Percentiles rank a stretch among this genome's conserved stretches.
These are phyloP conservation scores for Russula ochroleuca DNA, from an alignment of 768 basidiomycete genomes.

Conservation along the genomic window DNA sequence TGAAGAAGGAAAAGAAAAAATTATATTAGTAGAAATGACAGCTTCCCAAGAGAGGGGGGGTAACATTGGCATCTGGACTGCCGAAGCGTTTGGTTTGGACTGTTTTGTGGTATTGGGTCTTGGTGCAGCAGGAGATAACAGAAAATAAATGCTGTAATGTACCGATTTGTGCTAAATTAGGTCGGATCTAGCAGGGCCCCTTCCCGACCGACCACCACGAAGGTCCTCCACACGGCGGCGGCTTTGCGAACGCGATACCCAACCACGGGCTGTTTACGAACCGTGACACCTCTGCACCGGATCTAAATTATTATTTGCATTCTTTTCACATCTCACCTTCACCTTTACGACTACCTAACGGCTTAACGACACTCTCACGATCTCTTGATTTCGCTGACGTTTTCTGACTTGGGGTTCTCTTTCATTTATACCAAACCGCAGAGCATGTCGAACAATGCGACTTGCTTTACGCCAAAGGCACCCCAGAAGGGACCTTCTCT, in stretches of 20 bases:
- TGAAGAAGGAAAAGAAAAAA: not conserved
- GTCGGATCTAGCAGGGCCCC: not conserved
- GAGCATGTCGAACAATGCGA: conserved; percentile 28
- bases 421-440: not conserved
- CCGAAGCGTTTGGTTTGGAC: not conserved
- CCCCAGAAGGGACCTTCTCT: conserved; percentile 50
- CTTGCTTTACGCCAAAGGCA: conserved; percentile 40
- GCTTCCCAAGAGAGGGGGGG: not conserved
- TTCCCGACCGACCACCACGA: not conserved
- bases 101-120: not conserved
- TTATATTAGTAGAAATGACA: not conserved
- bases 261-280: not conserved
- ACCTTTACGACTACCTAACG: not conserved
- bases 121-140: not conserved
- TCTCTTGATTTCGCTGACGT: conserved; percentile 9
- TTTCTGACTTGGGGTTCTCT: not conserved
- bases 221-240: not conserved
- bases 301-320: not conserved
- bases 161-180: not conserved
- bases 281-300: not conserved
- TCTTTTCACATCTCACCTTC: not conserved
- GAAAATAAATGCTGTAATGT: not conserved
- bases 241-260: not conserved
- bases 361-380: conserved; percentile 7
- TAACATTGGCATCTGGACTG: not conserved